phyloP scores from a whole-genome alignment of 306 rosid genomes.

The Malus fusca region DNA sequence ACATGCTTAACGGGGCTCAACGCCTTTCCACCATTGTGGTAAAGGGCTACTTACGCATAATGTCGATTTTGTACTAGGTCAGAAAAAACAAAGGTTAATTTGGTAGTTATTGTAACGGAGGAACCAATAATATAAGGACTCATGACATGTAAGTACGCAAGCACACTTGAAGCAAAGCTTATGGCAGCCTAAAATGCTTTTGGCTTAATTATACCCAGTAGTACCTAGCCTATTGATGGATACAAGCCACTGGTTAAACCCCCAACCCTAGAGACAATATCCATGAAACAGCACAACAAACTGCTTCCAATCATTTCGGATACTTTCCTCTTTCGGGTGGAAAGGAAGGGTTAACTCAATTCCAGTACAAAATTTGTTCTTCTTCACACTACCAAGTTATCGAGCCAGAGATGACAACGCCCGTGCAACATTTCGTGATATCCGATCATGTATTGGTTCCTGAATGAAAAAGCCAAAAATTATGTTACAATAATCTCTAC shows the following conservation, averaged over 20 bases:
- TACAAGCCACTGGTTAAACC: background rate
- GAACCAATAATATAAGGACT: too few relatives aligned
- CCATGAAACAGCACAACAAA: background rate
- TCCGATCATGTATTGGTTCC: conserved; percentile 80
- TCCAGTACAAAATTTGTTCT: background rate
- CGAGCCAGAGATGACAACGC: conserved; percentile 45
- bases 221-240: background rate
- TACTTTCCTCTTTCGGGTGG: background rate
- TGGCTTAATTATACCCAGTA: background rate
- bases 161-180: background rate
- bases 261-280: background rate
- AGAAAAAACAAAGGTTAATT: too few relatives aligned
- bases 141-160: background rate
- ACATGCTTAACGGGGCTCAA: too few relatives aligned
- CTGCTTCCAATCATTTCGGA: background rate
- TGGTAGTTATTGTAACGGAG: too few relatives aligned
- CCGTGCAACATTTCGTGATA: conserved; percentile 64
- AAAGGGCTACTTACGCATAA: too few relatives aligned
- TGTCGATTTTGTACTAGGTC: too few relatives aligned
- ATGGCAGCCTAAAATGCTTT: background rate
- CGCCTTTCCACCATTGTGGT: too few relatives aligned
- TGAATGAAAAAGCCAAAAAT: conserved; percentile 23
- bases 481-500: background rate
- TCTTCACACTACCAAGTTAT: conserved; percentile 13
- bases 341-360: background rate